phyloP scores from a whole-genome alignment of 768 basidiomycete genomes.

The Piloderma croceum region DNA sequence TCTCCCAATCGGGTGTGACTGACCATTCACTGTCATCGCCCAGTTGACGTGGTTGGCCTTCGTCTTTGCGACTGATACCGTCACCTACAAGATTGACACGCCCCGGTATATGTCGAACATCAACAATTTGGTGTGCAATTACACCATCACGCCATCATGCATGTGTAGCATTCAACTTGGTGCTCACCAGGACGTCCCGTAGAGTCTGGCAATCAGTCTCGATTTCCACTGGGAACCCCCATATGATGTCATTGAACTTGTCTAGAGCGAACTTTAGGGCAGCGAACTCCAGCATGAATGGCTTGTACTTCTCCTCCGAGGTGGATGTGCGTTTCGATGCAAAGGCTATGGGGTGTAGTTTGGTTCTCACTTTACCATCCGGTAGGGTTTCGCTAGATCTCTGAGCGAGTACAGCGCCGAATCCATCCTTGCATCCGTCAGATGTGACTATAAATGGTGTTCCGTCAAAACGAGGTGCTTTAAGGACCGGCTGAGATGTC shows the following conservation, averaged over 20 bases:
- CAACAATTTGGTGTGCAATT: constrained; percentile 15
- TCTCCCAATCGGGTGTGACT: constrained; percentile 23
- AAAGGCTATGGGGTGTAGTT: constrained; percentile 27
- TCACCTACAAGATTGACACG: constrained; percentile 19
- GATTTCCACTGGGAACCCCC: constrained; percentile 16
- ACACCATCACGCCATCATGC: constrained; percentile 25
- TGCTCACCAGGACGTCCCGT: constrained; percentile 18
- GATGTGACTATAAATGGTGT: constrained; percentile 33
- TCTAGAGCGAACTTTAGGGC: constrained; percentile 21
- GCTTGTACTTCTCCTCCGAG: constrained; percentile 25
- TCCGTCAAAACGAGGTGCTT: constrained; percentile 27
- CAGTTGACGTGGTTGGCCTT: not conserved
- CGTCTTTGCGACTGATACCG: constrained; percentile 16
- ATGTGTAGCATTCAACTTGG: constrained; percentile 18
- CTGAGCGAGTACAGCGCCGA: constrained; percentile 29
- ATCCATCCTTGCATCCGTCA: constrained; percentile 29
- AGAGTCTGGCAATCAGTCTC: constrained; percentile 23
- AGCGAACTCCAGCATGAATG: constrained; percentile 30
- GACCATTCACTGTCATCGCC: constrained; percentile 18
- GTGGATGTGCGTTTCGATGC: constrained; percentile 30
- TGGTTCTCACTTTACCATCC: constrained; percentile 12
- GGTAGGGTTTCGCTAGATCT: constrained; percentile 10
- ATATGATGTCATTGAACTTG: constrained; percentile 26
- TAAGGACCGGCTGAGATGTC: constrained; percentile 27
- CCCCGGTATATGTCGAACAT: constrained; percentile 19